Base-by-base conservation (phyloP, 2,329 filamentous ascomycete genomes). In the Sordariomycetes sp. region DNA sequence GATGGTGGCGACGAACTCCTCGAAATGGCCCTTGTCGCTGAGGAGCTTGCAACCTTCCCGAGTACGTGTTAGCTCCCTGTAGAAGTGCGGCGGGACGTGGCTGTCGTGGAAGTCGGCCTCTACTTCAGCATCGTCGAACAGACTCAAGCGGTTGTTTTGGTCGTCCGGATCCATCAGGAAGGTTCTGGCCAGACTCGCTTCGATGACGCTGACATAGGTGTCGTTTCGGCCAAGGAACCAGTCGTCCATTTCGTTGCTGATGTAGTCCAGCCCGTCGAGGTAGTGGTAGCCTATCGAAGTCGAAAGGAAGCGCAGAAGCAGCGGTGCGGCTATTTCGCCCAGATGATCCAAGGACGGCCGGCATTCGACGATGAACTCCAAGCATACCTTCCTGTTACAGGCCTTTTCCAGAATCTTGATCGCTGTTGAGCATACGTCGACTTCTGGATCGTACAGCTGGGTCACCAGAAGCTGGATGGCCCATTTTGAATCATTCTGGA, bases 241-340 rank as follows among this genome's bases (percentile, higher is more conserved):
- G 59, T 98, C 93, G 46, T 98, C 92, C 92, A 98, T 98, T 56
- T 98, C 93, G 53, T 94, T 92, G 41, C 88, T 95, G 57, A 98
- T 98, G 54, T 98, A 98, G 61, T 98, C 93, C 28, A 98, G 68
- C 0, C 88, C 92, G 51, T 96, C 87, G 6, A 98, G 70, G 57
- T 98, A 98, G 57, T 96, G 88, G 51, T 98, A 98, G 32, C 92
- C 92, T 37, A 95, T 90, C 3, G 88, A 95, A 1, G 90, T 96
- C 1, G 88, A 95, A 35, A 98, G 59, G 57, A 98, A 98, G 26
- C 92, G 82, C 33, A 98, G 66, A 5, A 98, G 72, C 16, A 98
- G 66, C 2, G 93, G 92, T 12, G 93, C 92, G 3, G 92, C 92
- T 42, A 98, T 96, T 54, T 98, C 92, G 19, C 92, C 92, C 3